Base-by-base conservation (phyloP, 371 early-diverging fungal species). In the Umbelopsis sp. region DNA sequence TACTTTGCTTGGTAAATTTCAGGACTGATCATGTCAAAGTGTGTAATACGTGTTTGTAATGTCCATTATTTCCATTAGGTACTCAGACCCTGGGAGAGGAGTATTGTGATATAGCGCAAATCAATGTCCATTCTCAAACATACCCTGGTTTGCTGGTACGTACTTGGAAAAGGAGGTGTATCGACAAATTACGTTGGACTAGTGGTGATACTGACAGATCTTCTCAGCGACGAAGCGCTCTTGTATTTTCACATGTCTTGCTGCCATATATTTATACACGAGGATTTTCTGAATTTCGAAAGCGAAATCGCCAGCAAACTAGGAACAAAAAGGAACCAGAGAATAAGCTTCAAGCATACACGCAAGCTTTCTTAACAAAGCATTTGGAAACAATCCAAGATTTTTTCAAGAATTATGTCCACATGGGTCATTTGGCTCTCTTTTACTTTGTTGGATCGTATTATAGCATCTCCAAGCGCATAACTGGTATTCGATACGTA, bases 71-170 rank as follows among this genome's bases (percentile, higher is more conserved):
- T 41, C 16, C 18, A 8, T 38, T 66, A 69, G 97, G 96, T 1
- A 86, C 89, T 6, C 94, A 93, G 72, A 96, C 97, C 0, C 74
- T 97, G 37, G 97, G 97, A 32, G 96, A 97, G 72, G 97, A 96
- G 74, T 96, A 96, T 72, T 95, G 96, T 72, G 95, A 94, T 70
- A 88, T 96, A 41, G 78, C 92, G 68, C 95, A 92, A 69, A 76
- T 89, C 46, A 83, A 78, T 57, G 73, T 77, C 44, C 72, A 72
- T 1, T 70, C 80, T 3, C 76, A 82, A 22, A 80, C 85, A 3
- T 84, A 76, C 70, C 88, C 90, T 35, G 74, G 86, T 4, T 44
- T 80, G 4, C 41, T 80, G 50, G 89, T 88, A 84, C 71, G 79
- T 72, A 29, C 8, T 41, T 24, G 32, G 20, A 0, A 57, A 20